Evolutionary conservation across 2,329 filamentous ascomycete species (phyloP), one percentile per base, ranked within the genome.

Genomic region (Colletotrichum nymphaeae): DNA sequence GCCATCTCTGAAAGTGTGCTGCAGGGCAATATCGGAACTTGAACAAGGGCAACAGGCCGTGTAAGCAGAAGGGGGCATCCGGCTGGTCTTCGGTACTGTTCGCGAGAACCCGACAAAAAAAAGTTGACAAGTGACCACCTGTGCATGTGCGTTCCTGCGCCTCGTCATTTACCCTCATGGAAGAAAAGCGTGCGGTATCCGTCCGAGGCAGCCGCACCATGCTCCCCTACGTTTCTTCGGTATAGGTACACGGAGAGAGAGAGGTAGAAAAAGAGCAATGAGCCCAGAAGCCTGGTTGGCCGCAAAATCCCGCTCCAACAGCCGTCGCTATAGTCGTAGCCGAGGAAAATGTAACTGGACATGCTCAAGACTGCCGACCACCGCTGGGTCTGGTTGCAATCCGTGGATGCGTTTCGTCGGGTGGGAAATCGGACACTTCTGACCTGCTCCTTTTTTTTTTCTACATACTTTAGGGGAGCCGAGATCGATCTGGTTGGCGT

Each of bases 101-200:
- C 52, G 67, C 67, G 68, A 66, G 49, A 55, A 67, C 52, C 63
- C 68, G 67, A 49, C 67, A 30, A 42, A 67, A 42, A 42, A 42
- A 64, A 73, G 22, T 60, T 56, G 67, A 70, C 70, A 73, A 73
- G 66, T 70, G 70, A 70, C 67, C 53, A 49, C 22, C 35, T 35
- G 42, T 69, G 52, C 52, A 69, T 58, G 65, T 56, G 28, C 49
- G 32, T 60, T 22, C 46, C 46, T 67, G 58, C 69, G 62, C 59
- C 66, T 69, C 66, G 59, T 64, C 66, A 57, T 72, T 64, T 55
- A 42, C 53, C 32, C n/a, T 12, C 24, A 49, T 22, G 28, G 35
- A 30, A 14, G 52, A 49, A 24, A 35, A 52, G 37, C 14, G 58
- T 8, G 26, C 19, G 46, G 46, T 58, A 66, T 69, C 63, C 37